These are phyloP conservation scores for Phellopilus nigrolimitatus DNA, from an alignment of 1,284 basidiomycete genomes.

Conservation along the genomic window DNA sequence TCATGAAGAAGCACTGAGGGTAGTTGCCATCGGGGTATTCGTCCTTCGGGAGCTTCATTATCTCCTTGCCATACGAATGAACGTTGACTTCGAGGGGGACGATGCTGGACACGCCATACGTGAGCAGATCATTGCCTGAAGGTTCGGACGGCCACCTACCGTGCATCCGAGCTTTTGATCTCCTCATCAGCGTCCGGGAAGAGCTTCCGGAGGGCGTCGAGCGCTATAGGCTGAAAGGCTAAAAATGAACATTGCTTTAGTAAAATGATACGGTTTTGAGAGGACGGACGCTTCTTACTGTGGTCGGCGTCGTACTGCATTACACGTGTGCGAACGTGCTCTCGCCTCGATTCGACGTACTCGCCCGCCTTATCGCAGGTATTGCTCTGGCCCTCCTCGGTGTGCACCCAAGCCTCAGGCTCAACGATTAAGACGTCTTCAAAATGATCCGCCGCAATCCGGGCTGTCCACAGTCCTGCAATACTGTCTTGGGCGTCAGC, in stretches of 20 bases:
- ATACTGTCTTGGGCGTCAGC: conserved; percentile 23
- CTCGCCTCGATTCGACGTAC: conserved; percentile 10
- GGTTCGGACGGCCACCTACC: conserved; percentile 5
- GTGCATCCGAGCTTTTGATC: conserved; percentile 20
- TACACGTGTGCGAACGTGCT: conserved; percentile 25
- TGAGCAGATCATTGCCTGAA: background rate
- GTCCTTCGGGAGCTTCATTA: background rate
- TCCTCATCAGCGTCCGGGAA: conserved; percentile 27
- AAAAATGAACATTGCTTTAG: background rate
- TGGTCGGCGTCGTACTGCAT: conserved; percentile 29
- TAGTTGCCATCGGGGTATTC: background rate
- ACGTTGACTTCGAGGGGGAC: background rate
- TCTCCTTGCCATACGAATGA: background rate
- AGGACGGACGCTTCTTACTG: conserved; percentile 18
- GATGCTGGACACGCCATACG: background rate
- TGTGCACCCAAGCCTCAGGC: conserved; percentile 28
- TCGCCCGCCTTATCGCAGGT: conserved; percentile 6
- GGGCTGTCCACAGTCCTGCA: conserved; percentile 28
- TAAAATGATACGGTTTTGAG: conserved; percentile 3
- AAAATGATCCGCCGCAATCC: conserved; percentile 31
- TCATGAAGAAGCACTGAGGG: conserved; percentile 12
- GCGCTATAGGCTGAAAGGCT: conserved; percentile 20
- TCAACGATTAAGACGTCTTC: conserved; percentile 33
- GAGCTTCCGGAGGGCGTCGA: conserved; percentile 22
- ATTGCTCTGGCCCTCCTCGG: conserved; percentile 2